phyloP scores from a whole-genome alignment of 2,329 filamentous ascomycete genomes.

The Westerdykella aurantiaca region DNA sequence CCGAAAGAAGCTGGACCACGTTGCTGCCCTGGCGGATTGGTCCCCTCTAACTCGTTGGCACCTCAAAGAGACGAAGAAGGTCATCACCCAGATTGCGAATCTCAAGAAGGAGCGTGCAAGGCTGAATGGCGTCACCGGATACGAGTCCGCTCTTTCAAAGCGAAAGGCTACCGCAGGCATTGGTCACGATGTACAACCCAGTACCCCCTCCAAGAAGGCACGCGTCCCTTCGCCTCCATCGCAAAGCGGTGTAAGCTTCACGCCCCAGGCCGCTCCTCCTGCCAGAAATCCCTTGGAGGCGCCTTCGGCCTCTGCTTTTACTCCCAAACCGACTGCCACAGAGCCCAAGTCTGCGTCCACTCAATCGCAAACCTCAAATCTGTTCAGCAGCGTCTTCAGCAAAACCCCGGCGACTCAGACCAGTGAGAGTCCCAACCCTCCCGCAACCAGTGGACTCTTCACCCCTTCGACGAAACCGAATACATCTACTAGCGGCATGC shows the following conservation, averaged over 20 bases:
- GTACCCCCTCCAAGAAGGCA: slow-evolving; percentile 20
- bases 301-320: neutral
- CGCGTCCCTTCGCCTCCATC: slow-evolving; percentile 6
- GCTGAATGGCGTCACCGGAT: slow-evolving; percentile 26
- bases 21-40: slow-evolving; percentile 27
- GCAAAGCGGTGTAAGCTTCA: neutral
- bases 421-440: neutral
- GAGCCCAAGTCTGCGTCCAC: neutral
- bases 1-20: slow-evolving; percentile 18
- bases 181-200: slow-evolving; percentile 4
- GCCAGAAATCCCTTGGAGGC: neutral
- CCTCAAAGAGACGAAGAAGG: slow-evolving; percentile 18
- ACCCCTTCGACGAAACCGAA: neutral
- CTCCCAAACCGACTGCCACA: slow-evolving; percentile 6
- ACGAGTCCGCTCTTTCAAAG: slow-evolving; percentile 30
- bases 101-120: slow-evolving; percentile 26
- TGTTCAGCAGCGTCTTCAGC: slow-evolving; percentile 9
- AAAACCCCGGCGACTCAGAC: slow-evolving; percentile 1
- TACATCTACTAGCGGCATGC: no score
- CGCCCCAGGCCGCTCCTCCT: neutral
- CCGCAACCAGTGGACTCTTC: neutral
- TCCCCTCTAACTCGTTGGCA: slow-evolving; percentile 28
- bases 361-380: slow-evolving; percentile 3
- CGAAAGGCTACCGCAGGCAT: slow-evolving; percentile 20
- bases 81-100: slow-evolving; percentile 25